phyloP scores from a whole-genome alignment of 2,329 filamentous ascomycete genomes.

The Cercospora zeina region DNA sequence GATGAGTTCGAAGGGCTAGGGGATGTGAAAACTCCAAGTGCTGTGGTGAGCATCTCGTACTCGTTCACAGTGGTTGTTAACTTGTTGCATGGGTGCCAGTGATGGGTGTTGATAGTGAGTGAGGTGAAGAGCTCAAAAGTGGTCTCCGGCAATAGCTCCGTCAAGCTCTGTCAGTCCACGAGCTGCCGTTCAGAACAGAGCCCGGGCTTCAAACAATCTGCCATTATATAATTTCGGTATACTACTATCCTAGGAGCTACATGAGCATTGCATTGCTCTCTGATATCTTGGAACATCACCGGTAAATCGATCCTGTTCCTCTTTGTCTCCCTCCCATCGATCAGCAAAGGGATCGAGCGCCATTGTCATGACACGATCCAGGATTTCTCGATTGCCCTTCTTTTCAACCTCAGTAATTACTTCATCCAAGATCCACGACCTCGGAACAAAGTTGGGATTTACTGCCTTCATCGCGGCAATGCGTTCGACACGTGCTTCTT shows the following conservation, averaged over 20 bases:
- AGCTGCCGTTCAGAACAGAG: neutral
- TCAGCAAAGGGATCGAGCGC: conserved; percentile 82
- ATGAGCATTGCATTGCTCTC: conserved; percentile 89
- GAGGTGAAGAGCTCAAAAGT: neutral
- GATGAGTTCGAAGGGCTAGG: conserved; percentile 28
- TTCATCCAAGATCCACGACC: conserved; percentile 91
- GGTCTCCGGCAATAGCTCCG: neutral
- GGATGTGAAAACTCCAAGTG: conserved; percentile 25
- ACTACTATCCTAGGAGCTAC: conserved; percentile 67
- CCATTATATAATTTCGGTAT: neutral
- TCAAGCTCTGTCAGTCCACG: neutral
- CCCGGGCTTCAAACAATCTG: too few species aligned
- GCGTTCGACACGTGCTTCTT: conserved; percentile 61
- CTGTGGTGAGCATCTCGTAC: conserved; percentile 10
- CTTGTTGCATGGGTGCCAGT: too few species aligned
- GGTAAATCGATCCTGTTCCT: conserved; percentile 79
- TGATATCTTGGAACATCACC: conserved; percentile 78
- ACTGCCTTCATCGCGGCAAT: conserved; percentile 74
- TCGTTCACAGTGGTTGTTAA: neutral
- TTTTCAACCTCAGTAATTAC: conserved; percentile 87
- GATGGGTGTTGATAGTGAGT: neutral
- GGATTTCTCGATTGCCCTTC: conserved; percentile 74
- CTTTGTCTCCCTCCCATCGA: conserved; percentile 64
- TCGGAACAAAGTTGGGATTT: conserved; percentile 90
- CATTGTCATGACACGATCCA: conserved; percentile 79